A percentile compares a stretch with the other conserved stretches of the same genome.
Evolutionary conservation across 2,329 filamentous ascomycete genomes (phyloP).

Genomic region (Neospermospora avenae): DNA sequence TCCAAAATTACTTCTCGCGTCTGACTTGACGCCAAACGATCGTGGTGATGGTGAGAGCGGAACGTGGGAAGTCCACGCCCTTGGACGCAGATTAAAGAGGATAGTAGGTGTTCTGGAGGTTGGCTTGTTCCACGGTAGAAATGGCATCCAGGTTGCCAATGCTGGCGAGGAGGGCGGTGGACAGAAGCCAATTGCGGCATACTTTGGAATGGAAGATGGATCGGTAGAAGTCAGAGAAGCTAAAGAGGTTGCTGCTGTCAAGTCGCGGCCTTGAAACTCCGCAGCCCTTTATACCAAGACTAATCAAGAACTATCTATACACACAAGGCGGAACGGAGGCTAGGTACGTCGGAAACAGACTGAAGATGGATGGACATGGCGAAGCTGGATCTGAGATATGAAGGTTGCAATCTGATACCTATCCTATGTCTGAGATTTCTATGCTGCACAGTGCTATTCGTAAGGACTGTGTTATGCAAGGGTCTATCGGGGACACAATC

Average conservation of each 20-base stretch:
- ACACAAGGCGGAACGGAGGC: too few relatives aligned
- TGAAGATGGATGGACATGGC: too few relatives aligned
- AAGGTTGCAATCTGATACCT: too few relatives aligned
- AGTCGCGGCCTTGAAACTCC: slow-evolving; percentile 29
- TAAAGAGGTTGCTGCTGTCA: slow-evolving; percentile 30
- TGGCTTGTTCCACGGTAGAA: slow-evolving; percentile 81
- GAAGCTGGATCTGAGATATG: too few relatives aligned
- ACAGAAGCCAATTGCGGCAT: slow-evolving; percentile 89
- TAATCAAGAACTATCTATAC: too few relatives aligned
- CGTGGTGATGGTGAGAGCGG: slow-evolving; percentile 58
- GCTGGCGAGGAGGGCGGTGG: slow-evolving; percentile 62
- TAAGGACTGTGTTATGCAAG: too few relatives aligned
- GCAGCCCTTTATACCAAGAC: too few relatives aligned
- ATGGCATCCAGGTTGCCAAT: slow-evolving; percentile 66
- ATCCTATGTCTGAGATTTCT: too few relatives aligned
- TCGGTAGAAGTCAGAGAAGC: slow-evolving; percentile 54
- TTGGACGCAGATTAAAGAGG: slow-evolving; percentile 72
- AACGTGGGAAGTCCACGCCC: slow-evolving; percentile 73
- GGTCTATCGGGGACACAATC: too few relatives aligned
- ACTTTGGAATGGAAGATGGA: slow-evolving; percentile 87
- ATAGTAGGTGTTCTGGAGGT: slow-evolving; percentile 89
- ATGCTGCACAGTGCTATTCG: too few relatives aligned
- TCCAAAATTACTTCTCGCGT: slow-evolving; percentile 62
- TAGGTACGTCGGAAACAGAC: too few relatives aligned
- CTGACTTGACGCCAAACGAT: slow-evolving; percentile 45